Evolutionary conservation across 495 filamentous ascomycete species (phyloP).

Genomic region (Penicillium manginii): DNA sequence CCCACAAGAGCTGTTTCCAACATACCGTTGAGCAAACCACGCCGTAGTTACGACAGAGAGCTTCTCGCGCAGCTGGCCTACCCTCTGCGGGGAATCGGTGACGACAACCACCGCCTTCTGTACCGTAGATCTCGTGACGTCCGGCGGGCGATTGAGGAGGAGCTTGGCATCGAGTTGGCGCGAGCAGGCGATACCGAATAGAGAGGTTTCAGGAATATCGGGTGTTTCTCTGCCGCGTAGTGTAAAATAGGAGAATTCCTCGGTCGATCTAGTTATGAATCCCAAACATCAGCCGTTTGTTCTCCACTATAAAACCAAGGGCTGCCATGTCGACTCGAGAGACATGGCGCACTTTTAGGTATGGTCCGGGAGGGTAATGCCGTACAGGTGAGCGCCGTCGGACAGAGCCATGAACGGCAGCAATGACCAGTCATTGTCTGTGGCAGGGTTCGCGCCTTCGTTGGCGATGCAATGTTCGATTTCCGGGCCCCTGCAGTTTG

Average conservation of each 20-base stretch:
- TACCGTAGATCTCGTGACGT: slow-evolving; percentile 93
- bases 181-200: slow-evolving; percentile 96
- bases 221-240: slow-evolving; percentile 69
- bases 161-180: slow-evolving; percentile 82
- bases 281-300: slow-evolving; percentile 3
- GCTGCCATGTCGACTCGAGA: not conserved
- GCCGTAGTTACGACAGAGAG: slow-evolving; percentile 87
- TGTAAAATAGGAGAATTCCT: slow-evolving; percentile 99
- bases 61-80: slow-evolving; percentile 80
- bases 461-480: slow-evolving; percentile 89
- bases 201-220: slow-evolving; percentile 68
- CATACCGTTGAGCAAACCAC: slow-evolving; percentile 95
- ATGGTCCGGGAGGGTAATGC: not conserved
- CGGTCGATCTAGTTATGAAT: slow-evolving; percentile 61
- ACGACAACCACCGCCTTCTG: slow-evolving; percentile 99
- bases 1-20: slow-evolving; percentile 22
- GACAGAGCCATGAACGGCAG: slow-evolving; percentile 98
- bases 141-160: slow-evolving; percentile 75
- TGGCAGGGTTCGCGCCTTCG: slow-evolving; percentile 77
- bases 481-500: slow-evolving; percentile 75
- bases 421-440: slow-evolving; percentile 87
- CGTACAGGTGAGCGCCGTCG: slow-evolving; percentile 92
- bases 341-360: not conserved
- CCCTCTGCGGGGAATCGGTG: slow-evolving; percentile 81
- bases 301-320: not conserved